A percentile compares a stretch with the other conserved stretches of the same genome.
phyloP scores from a whole-genome alignment of 768 basidiomycete genomes.

The Hemileccinum impolitum region DNA sequence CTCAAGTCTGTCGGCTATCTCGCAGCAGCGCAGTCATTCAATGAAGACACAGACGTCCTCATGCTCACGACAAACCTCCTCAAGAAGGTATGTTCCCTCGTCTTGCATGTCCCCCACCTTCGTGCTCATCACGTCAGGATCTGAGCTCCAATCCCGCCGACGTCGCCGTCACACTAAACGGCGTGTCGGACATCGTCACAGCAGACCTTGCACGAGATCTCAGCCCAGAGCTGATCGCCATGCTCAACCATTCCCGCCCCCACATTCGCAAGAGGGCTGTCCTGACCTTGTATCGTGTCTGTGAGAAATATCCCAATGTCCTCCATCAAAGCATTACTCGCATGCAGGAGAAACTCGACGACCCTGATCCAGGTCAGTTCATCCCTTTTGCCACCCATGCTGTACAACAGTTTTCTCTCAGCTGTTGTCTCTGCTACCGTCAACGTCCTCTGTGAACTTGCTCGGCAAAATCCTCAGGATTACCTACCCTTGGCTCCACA shows the following conservation, averaged over 20 bases:
- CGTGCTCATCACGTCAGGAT: conserved; percentile 49
- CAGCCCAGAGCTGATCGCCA: conserved; percentile 74
- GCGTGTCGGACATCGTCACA: conserved; percentile 81
- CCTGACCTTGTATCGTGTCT: conserved; percentile 75
- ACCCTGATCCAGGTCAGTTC: conserved; percentile 61
- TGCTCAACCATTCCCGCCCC: conserved; percentile 87
- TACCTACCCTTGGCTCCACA: conserved; percentile 89
- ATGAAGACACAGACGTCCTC: conserved; percentile 92
- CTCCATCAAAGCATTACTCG: conserved; percentile 61
- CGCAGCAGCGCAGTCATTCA: conserved; percentile 87
- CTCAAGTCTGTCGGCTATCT: conserved; percentile 96
- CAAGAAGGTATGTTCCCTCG: conserved; percentile 68
- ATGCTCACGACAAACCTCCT: conserved; percentile 95
- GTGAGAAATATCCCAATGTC: conserved; percentile 81
- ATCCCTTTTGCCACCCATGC: neutral
- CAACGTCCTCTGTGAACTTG: conserved; percentile 91
- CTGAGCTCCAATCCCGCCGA: conserved; percentile 74
- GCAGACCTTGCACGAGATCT: conserved; percentile 90
- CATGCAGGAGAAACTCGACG: conserved; percentile 77
- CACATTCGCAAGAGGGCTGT: conserved; percentile 90
- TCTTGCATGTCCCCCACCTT: conserved; percentile 1
- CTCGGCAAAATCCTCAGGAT: conserved; percentile 71
- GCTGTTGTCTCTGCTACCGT: conserved; percentile 94
- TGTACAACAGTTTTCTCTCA: conserved; percentile 25
- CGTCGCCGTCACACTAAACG: conserved; percentile 72